phyloP scores from a whole-genome alignment of 1,284 basidiomycete species.

The Porogramme epimiltina region DNA sequence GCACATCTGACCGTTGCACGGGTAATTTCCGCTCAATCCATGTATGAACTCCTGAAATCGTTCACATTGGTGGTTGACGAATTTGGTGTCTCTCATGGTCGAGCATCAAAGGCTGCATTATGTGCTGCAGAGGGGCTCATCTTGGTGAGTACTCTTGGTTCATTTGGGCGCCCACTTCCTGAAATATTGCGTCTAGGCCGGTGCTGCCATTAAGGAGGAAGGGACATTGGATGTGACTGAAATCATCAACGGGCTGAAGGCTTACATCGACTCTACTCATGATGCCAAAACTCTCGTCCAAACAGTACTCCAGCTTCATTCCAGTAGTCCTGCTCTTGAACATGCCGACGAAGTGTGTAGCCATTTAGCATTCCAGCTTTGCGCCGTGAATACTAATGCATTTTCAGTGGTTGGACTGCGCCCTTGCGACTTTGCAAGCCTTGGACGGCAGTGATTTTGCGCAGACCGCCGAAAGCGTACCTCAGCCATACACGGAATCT shows the following conservation, averaged over 20 bases:
- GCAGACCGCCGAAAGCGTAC: constrained; percentile 57
- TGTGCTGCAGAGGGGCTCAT: constrained; percentile 89
- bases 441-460: constrained; percentile 60
- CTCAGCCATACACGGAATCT: constrained; percentile 65
- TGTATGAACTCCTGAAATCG: constrained; percentile 77
- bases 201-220: constrained; percentile 54
- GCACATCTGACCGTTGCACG: constrained; percentile 80
- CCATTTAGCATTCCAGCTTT: not conserved
- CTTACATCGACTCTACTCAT: constrained; percentile 61
- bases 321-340: constrained; percentile 43
- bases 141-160: constrained; percentile 62
- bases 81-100: constrained; percentile 84
- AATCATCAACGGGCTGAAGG: constrained; percentile 66
- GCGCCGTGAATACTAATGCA: not conserved
- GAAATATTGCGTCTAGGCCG: constrained; percentile 45
- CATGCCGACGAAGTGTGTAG: constrained; percentile 59
- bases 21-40: constrained; percentile 74
- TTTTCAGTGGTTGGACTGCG: constrained; percentile 61
- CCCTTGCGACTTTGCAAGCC: constrained; percentile 55
- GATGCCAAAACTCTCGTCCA: constrained; percentile 64
- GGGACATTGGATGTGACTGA: constrained; percentile 54
- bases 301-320: constrained; percentile 53
- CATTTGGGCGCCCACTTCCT: not conserved
- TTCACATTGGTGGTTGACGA: constrained; percentile 88
- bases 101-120: constrained; percentile 83